Evolutionary conservation across 768 basidiomycete species (phyloP).

Genomic region (Hericium coralloides): DNA sequence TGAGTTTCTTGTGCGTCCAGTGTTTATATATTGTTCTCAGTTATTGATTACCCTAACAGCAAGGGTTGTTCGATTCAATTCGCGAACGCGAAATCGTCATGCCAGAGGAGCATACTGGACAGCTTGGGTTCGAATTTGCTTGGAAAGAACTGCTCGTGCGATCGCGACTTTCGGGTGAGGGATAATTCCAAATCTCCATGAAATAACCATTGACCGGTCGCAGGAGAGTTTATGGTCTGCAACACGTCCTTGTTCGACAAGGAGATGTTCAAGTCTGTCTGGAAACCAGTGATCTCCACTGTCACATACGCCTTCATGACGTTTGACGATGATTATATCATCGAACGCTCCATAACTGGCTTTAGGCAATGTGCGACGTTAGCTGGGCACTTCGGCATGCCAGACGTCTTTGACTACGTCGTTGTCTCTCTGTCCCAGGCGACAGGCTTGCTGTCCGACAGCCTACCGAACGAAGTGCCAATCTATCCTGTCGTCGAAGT

Average conservation of each 20-base stretch:
- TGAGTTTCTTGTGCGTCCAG: conserved; percentile 67
- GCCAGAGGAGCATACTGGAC: conserved; percentile 96
- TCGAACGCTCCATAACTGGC: conserved; percentile 91
- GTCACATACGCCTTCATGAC: conserved; percentile 94
- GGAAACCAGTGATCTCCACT: conserved; percentile 90
- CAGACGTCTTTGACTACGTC: conserved; percentile 95
- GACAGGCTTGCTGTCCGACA: conserved; percentile 76
- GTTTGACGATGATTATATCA: conserved; percentile 94
- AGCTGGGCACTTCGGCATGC: conserved; percentile 80
- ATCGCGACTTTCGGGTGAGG: conserved; percentile 68
- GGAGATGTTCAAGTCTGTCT: conserved; percentile 90
- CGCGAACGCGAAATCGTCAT: conserved; percentile 91
- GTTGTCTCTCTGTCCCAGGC: conserved; percentile 89
- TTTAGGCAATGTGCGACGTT: conserved; percentile 94
- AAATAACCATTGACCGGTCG: conserved; percentile 1
- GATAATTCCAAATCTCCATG: neutral
- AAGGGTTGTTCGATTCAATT: conserved; percentile 89
- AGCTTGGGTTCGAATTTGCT: conserved; percentile 95
- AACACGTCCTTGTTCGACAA: conserved; percentile 77
- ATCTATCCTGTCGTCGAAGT: conserved; percentile 86
- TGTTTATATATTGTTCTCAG: neutral
- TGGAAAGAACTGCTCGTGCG: conserved; percentile 93
- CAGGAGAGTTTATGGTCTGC: conserved; percentile 66
- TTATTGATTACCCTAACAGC: conserved; percentile 33
- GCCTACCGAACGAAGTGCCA: conserved; percentile 58